phyloP scores from a whole-genome alignment of 768 basidiomycete genomes.

The Tylopilus plumbeoviolaceoides region DNA sequence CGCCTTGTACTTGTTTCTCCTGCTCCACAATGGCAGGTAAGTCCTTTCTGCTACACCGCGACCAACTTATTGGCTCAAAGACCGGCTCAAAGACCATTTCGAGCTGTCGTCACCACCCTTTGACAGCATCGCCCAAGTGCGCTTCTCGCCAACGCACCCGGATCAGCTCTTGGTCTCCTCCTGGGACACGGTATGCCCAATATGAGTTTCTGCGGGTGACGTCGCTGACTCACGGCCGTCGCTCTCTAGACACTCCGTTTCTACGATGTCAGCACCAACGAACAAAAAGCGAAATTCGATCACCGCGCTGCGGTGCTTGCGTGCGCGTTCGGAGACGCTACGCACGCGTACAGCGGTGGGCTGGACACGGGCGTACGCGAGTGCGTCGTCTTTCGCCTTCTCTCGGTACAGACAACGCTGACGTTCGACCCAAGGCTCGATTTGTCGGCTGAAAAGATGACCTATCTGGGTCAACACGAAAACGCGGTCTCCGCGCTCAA shows the following conservation, averaged over 20 bases:
- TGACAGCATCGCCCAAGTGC: slow-evolving; percentile 78
- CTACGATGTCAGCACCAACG: slow-evolving; percentile 52
- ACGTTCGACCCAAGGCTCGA: slow-evolving; percentile 48
- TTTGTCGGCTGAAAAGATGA: slow-evolving; percentile 65
- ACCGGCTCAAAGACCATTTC: slow-evolving; percentile 30
- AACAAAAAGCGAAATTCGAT: slow-evolving; percentile 77
- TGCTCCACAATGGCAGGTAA: slow-evolving; percentile 15
- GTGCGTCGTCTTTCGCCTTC: slow-evolving; percentile 35
- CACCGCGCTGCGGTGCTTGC: slow-evolving; percentile 88
- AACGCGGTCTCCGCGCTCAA: slow-evolving; percentile 78
- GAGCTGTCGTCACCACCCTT: slow-evolving; percentile 69
- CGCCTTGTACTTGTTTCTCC: neutral
- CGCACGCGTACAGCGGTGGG: slow-evolving; percentile 79
- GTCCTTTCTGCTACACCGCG: neutral
- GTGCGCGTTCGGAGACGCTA: slow-evolving; percentile 64
- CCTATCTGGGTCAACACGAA: slow-evolving; percentile 74
- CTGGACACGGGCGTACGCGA: slow-evolving; percentile 79
- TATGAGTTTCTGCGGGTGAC: neutral
- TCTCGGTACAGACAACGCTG: neutral
- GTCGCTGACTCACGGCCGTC: slow-evolving; percentile 22
- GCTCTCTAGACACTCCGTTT: slow-evolving; percentile 54
- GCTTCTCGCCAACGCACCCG: slow-evolving; percentile 78
- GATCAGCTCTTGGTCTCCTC: slow-evolving; percentile 78
- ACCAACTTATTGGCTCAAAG: neutral
- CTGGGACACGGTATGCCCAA: slow-evolving; percentile 72